A percentile compares a stretch with the other conserved stretches of the same genome.
These are phyloP conservation scores for Aspergillus sp. DNA, from an alignment of 2,329 filamentous ascomycete genomes.

Conservation along the genomic window DNA sequence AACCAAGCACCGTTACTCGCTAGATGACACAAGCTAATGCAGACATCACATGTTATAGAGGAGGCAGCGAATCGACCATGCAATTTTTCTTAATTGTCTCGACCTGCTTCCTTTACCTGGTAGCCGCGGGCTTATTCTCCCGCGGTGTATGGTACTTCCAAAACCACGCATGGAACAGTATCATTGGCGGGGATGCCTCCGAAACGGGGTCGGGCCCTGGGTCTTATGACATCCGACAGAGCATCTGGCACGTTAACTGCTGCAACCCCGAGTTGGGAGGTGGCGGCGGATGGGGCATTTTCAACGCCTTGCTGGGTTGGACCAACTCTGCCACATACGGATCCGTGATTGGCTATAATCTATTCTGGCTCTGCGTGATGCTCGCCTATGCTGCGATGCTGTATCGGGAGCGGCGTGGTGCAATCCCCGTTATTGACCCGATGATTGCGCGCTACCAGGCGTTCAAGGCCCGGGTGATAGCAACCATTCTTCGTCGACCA, in stretches of 20 bases:
- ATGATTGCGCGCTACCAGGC: not conserved
- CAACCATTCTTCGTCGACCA: not conserved
- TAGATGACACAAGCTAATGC: not conserved
- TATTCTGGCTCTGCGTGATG: constrained; percentile 80
- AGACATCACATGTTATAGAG: constrained; percentile 34
- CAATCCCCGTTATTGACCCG: not conserved
- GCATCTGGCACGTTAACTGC: constrained; percentile 84
- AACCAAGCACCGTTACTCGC: not conserved
- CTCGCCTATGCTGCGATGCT: constrained; percentile 64
- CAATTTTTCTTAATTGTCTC: constrained; percentile 77
- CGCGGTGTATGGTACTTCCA: constrained; percentile 74
- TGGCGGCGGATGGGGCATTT: constrained; percentile 80
- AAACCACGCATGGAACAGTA: constrained; percentile 65
- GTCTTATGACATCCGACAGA: constrained; percentile 75
- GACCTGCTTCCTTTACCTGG: constrained; percentile 79
- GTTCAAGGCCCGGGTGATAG: not conserved
- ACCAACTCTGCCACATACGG: constrained; percentile 85
- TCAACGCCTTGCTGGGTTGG: constrained; percentile 86
- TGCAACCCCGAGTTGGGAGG: constrained; percentile 73
- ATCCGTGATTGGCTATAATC: constrained; percentile 81
- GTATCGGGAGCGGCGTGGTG: constrained; percentile 62
- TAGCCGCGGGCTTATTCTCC: constrained; percentile 79
- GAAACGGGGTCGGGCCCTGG: constrained; percentile 69
- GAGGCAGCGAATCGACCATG: constrained; percentile 62
- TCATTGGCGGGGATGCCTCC: constrained; percentile 57